Conservation (phyloP, 2,329 filamentous ascomycete species). For the Xylariomycetidae sp. region DNA sequence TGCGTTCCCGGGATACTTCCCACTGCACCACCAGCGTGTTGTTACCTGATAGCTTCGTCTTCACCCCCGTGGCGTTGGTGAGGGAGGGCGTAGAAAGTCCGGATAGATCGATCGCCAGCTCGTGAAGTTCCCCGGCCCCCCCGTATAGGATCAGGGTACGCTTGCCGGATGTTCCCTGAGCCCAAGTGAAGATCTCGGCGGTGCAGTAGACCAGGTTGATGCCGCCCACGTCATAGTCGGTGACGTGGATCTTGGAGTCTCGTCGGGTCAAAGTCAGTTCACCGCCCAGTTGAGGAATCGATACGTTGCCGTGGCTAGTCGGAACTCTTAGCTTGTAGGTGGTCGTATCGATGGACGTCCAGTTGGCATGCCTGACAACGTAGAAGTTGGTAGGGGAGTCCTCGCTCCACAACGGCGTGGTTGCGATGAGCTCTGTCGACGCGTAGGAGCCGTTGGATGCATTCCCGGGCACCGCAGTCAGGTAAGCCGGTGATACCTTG, state of each 20-base stretch:
- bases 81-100: conserved; percentile 6
- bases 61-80: conserved; percentile 4
- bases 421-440: conserved; percentile 36
- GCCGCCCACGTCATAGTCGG: conserved; percentile 59
- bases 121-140: conserved; percentile 55
- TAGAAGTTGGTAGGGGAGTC: conserved; percentile 15
- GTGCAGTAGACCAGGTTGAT: conserved; percentile 59
- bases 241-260: conserved; percentile 63
- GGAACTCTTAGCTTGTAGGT: conserved; percentile 20
- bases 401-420: conserved; percentile 17
- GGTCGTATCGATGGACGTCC: conserved; percentile 11
- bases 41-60: conserved; percentile 3
- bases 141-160: conserved; percentile 53
- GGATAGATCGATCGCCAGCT: conserved; percentile 45
- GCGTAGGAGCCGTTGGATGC: conserved; percentile 36
- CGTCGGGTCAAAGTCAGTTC: conserved; percentile 35
- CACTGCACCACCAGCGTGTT: conserved; percentile 30
- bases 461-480: conserved; percentile 49
- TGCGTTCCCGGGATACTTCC: conserved; percentile 46
- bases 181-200: conserved; percentile 63
- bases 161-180: conserved; percentile 9
- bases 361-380: conserved; percentile 16
- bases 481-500: conserved; percentile 64
- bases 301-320: conserved; percentile 18
- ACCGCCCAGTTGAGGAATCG: conserved; percentile 17